Base-by-base conservation (phyloP, 805 yeast species). In the Torulaspora microellipsoides region DNA sequence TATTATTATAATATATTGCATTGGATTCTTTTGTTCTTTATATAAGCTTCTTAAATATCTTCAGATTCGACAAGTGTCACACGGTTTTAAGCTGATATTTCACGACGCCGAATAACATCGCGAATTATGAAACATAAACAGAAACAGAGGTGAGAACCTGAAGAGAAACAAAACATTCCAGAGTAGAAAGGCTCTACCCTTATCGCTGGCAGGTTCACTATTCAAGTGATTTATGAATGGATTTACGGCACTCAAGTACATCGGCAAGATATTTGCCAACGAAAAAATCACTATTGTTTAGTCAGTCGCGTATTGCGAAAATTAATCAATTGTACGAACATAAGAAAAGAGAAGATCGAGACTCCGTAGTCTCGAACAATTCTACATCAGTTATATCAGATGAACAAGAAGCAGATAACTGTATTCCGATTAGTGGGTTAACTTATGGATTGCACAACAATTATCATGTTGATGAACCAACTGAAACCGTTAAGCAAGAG, bases 251-350 rank as follows among this genome's bases (percentile, higher is more conserved):
- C 17, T 23, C 45, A 30, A 34, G 37, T 29, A 36, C 48, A 31
- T 48, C 47, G 42, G 45, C 51, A 33, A 39, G 43, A 17, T 43
- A 49, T 38, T 42, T 52, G 37, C 55, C 54, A 10, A 45, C 55
- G 14, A 48, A 45, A 38, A 48, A 49, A 40, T 43, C 51, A 4
- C 46, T 49, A 34, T 29, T 46, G 34, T 52, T 45, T 8, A 56
- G 60, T 38, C 53, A 52, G 36, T 50, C 56, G 27, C 54, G 60
- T 35, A 49, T 56, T 33, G 50, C 55, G 10, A 49, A 46, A 36
- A 56, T 56, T 13, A 56, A 56, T 40, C 54, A 56, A 37, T 42
- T 56, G 12, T 56, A 53, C 46, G 52, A 54, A 31, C 36, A 40
- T 12, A 50, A 39, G 35, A 43, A 38, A 35, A 43, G 40, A 23